Conservation (phyloP, 371 early-diverging fungal genomes). For the Mucor sp. region DNA sequence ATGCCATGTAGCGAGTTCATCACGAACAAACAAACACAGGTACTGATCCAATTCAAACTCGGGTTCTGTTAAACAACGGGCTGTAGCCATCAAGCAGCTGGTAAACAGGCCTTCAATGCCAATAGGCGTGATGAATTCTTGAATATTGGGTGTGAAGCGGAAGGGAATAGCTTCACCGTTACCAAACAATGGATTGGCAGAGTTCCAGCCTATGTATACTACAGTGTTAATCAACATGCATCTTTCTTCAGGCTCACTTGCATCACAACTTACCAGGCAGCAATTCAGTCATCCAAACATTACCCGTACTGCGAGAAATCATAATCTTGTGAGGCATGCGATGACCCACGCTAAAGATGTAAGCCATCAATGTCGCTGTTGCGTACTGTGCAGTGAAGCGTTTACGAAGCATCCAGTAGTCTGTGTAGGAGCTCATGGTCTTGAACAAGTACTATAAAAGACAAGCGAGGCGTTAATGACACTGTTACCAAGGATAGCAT, state of each 20-base stretch:
- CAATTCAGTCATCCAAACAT: slow-evolving; percentile 81
- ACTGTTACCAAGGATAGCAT: background rate
- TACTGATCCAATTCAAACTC: slow-evolving; percentile 86
- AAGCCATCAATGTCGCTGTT: slow-evolving; percentile 86
- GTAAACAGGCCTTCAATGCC: slow-evolving; percentile 94
- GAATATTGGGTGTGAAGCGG: slow-evolving; percentile 96
- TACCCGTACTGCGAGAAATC: slow-evolving; percentile 83
- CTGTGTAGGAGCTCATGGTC: slow-evolving; percentile 76
- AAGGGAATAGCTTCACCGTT: slow-evolving; percentile 90
- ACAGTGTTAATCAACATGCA: background rate
- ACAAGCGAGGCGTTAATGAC: background rate
- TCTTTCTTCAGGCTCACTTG: too few relatives aligned
- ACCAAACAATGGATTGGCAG: slow-evolving; percentile 38
- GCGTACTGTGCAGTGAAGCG: slow-evolving; percentile 92
- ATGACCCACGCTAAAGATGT: slow-evolving; percentile 83
- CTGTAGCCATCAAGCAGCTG: slow-evolving; percentile 79
- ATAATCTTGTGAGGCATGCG: slow-evolving; percentile 86
- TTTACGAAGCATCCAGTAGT: slow-evolving; percentile 92
- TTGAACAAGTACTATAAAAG: slow-evolving; percentile 10
- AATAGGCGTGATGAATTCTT: slow-evolving; percentile 88
- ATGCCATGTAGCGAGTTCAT: slow-evolving; percentile 86
- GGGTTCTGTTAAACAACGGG: slow-evolving; percentile 75
- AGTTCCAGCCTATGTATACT: slow-evolving; percentile 38
- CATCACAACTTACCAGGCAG: slow-evolving; percentile 57
- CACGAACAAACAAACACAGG: slow-evolving; percentile 84